A percentile compares a stretch with the other conserved stretches of the same genome.
Conservation (phyloP, 148 eudicot species). For the Rhododendron kiyosumense region DNA sequence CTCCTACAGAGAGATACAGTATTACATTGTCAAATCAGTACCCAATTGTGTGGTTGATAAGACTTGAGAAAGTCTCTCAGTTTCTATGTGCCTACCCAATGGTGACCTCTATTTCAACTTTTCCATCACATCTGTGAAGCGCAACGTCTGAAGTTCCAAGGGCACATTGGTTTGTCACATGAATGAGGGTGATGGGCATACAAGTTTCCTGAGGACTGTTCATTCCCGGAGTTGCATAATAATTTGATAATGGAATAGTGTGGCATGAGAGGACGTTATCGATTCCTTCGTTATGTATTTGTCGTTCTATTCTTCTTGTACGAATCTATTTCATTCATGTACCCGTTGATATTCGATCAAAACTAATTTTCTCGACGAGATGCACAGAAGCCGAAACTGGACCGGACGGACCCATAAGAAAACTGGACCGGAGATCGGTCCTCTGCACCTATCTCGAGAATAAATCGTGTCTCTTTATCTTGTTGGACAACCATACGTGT, state of each 20-base stretch:
- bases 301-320: too few relatives aligned
- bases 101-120: background rate
- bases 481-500: background rate
- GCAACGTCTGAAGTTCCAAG: background rate
- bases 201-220: background rate
- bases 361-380: background rate
- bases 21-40: background rate
- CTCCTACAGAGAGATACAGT: background rate
- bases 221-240: background rate
- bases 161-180: background rate
- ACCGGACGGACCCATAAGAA: background rate
- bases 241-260: background rate
- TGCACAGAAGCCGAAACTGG: too few relatives aligned
- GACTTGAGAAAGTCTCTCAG: background rate
- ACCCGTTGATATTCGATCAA: too few relatives aligned
- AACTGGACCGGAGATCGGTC: background rate
- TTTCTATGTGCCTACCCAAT: background rate
- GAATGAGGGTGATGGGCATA: background rate
- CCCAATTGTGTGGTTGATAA: slow-evolving; percentile 13
- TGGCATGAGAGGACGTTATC: background rate
- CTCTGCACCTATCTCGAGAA: background rate
- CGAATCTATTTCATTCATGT: too few relatives aligned
- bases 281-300: too few relatives aligned
- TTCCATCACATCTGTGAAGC: background rate
- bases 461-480: background rate